phyloP scores from a whole-genome alignment of 805 yeast species.

The Isabelozyma heimii region DNA sequence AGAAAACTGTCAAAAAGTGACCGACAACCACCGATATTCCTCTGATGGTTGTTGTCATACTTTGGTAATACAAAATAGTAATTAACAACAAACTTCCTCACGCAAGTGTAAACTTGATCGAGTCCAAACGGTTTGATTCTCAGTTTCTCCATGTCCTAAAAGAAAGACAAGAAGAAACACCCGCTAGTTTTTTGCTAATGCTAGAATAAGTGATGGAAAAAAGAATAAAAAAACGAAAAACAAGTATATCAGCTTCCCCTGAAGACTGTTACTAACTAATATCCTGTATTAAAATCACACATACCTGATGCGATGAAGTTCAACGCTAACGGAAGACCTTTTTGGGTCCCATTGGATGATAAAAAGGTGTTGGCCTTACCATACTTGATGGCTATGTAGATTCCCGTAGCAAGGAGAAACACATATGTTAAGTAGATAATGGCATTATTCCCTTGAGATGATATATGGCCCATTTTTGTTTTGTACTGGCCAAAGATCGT shows the following conservation, averaged over 20 bases:
- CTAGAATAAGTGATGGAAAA: background rate
- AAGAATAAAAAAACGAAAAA: background rate
- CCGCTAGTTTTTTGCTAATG: constrained; percentile 20
- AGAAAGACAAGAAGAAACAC: constrained; percentile 22
- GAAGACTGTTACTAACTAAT: background rate
- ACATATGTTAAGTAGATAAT: constrained; percentile 41
- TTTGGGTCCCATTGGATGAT: constrained; percentile 77
- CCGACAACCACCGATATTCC: background rate
- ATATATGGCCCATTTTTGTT: constrained; percentile 4
- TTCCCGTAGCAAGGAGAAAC: constrained; percentile 38
- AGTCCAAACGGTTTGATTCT: constrained; percentile 41
- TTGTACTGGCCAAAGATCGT: too few species aligned
- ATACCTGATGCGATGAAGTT: constrained; percentile 89
- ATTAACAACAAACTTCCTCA: constrained; percentile 33
- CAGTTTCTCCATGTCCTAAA: constrained; percentile 24
- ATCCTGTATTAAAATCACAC: constrained; percentile 25
- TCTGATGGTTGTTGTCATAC: background rate
- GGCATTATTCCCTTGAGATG: constrained; percentile 42
- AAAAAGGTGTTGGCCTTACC: constrained; percentile 57
- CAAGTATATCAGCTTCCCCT: background rate
- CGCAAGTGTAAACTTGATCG: constrained; percentile 46
- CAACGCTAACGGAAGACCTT: constrained; percentile 76
- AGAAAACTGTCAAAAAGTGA: background rate
- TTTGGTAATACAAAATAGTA: background rate
- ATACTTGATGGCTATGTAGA: constrained; percentile 53